Base-by-base conservation (phyloP, 106 monocot genomes). In the Dioscorea zingiberensis region DNA sequence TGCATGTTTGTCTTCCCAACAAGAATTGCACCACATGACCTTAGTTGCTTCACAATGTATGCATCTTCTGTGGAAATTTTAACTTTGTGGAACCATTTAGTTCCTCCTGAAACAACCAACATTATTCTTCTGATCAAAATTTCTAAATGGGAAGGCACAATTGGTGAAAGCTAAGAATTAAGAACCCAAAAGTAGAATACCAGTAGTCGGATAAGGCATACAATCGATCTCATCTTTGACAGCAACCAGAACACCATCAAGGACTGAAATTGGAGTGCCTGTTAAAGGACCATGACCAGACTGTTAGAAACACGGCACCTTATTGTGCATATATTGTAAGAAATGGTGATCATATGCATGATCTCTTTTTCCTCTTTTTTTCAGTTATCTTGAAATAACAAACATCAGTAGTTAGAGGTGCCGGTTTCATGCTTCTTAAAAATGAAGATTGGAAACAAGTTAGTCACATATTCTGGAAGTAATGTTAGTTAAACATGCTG, bases 1-100 rank as follows among this genome's bases (percentile, higher is more conserved):
- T 94, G 94, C 94, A 94, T 94, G 58, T 94, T 94, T 13, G 90
- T 90, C 78, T 94, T 94, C 27, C 94, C 94, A 25, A 90, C 87
- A 48, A 94, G 71, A 68, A 94, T 80, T 53, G 90, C 94, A 67
- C 94, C 94, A 76, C 94, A 94, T 45, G 74, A 77, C 56, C 94
- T 84, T 64, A 94, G 48, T 64, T 80, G 82, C 70, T 75, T 77
- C 21, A 94, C 82, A 61, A 84, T 84, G 21, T 2, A 47, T 51
- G 94, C 94, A 73, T 94, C 94, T 13, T 78, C 80, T 26, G 55
- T 72, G 21, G 84, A 90, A 13, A 60, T 54, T 53, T 90, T 84
- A 71, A 66, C 65, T 68, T 82, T 84, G 74, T 84, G 87, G 29
- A 90, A 59, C 94, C 90, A 94, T 56, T 80, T 87, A 1, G 94